Evolutionary conservation across 768 basidiomycete species (phyloP).

Genomic region (Amanita muscaria): DNA sequence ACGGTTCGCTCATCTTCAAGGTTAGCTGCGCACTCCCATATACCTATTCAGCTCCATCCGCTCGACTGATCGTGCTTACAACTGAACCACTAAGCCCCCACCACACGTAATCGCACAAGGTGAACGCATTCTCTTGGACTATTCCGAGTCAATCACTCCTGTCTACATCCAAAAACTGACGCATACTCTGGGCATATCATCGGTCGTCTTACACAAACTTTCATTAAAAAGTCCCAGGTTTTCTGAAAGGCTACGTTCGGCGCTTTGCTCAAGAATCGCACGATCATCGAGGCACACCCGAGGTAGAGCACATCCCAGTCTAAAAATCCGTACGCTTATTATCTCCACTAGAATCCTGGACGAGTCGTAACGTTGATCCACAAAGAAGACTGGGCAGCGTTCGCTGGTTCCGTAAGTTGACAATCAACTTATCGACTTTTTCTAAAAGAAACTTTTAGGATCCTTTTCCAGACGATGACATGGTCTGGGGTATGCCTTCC

Average conservation of each 20-base stretch:
- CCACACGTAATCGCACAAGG: slow-evolving; percentile 69
- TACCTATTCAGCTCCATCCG: neutral
- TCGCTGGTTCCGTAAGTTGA: slow-evolving; percentile 52
- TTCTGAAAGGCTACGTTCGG: slow-evolving; percentile 83
- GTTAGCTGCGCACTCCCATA: slow-evolving; percentile 24
- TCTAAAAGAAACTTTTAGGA: slow-evolving; percentile 33
- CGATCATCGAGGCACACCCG: slow-evolving; percentile 87
- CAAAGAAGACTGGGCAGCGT: slow-evolving; percentile 78
- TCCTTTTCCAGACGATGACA: slow-evolving; percentile 61
- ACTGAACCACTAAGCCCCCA: slow-evolving; percentile 59
- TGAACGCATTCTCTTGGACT: too few relatives aligned
- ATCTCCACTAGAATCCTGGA: slow-evolving; percentile 55
- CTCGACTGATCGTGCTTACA: neutral
- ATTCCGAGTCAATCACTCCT: too few relatives aligned
- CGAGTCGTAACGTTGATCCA: slow-evolving; percentile 86
- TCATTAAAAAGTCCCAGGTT: slow-evolving; percentile 54
- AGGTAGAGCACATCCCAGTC: slow-evolving; percentile 33
- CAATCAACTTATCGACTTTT: neutral
- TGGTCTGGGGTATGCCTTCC: slow-evolving; percentile 67
- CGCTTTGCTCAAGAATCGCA: slow-evolving; percentile 88
- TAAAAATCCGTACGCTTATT: neutral
- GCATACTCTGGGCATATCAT: neutral
- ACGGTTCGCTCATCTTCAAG: slow-evolving; percentile 91
- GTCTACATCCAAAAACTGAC: too few relatives aligned
- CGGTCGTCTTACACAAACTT: neutral